These are phyloP conservation scores for Pleurotus eryngii DNA, from an alignment of 768 basidiomycete genomes.

Conservation along the genomic window DNA sequence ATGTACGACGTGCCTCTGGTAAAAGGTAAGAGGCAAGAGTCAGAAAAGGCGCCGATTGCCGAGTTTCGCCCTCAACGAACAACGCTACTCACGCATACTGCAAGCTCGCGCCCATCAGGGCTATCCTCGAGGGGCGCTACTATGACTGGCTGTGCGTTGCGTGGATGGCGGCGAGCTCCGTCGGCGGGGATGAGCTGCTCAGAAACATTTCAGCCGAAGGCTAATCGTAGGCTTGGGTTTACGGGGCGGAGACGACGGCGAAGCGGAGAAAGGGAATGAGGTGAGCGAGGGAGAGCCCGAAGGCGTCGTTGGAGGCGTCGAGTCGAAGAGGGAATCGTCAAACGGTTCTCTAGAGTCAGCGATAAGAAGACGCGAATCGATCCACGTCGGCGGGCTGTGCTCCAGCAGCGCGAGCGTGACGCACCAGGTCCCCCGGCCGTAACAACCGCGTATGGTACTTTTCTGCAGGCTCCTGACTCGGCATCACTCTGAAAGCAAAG, in stretches of 20 bases:
- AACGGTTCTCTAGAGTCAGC: conserved; percentile 23
- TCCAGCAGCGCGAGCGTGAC: conserved; percentile 50
- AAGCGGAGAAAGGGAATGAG: neutral
- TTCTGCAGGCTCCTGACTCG: conserved; percentile 7
- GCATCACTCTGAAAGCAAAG: conserved; percentile 39
- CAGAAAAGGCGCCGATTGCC: neutral
- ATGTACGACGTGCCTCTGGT: conserved; percentile 46
- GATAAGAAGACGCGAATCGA: conserved; percentile 52
- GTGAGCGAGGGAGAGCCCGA: conserved; percentile 5
- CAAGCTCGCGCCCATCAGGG: conserved; percentile 39
- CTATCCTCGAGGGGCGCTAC: conserved; percentile 38
- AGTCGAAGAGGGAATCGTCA: conserved; percentile 10
- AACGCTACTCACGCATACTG: conserved; percentile 47
- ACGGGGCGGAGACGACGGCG: conserved; percentile 1
- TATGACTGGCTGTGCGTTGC: conserved; percentile 23
- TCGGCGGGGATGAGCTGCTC: conserved; percentile 29
- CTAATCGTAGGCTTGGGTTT: conserved; percentile 32
- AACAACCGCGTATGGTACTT: conserved; percentile 1
- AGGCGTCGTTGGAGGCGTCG: conserved; percentile 4
- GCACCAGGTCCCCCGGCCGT: conserved; percentile 41
- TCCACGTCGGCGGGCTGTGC: conserved; percentile 54
- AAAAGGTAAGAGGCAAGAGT: too few relatives aligned
- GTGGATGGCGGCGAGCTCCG: neutral
- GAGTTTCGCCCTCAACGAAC: neutral
- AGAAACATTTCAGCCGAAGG: conserved; percentile 33